Base-by-base conservation (phyloP, 163 green algal species). In the Volvox carteri region DNA sequence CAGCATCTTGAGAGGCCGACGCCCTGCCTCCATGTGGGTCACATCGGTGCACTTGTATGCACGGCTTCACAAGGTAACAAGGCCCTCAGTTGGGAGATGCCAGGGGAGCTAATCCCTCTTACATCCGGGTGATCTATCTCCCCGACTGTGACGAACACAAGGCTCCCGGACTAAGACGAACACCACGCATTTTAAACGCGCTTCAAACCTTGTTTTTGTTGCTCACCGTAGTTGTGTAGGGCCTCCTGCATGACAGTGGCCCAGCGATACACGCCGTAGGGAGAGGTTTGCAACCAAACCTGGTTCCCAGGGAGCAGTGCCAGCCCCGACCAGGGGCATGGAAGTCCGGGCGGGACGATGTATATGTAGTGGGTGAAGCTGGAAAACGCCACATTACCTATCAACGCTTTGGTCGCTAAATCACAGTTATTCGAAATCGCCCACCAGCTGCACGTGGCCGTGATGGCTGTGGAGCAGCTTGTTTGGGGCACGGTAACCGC, bases 281-380 rank as follows among this genome's bases (percentile, higher is more conserved):
- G 19, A 12, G n/a, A 70, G 8, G 79, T 70, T 60, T 86, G 79
- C 41, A 86, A 42, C 79, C 79, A 86, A 18, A 48, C 50, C 41
- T 86, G 79, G 41, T 77, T 86, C 25, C 79, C 79, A 18, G 79
- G 79, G 19, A 86, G 60, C 79, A 78, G 60, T 12, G 79, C 60
- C 79, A 86, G 60, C 5, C 79, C 79, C 0, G 60, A 21, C 79
- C 79, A 86, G 1, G 33, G 4, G 60, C 79, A 86, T 3, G 65
- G 6, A 39, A 78, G 52, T 2, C 60, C 79, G 11, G 42, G 44
- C 0, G 79, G 79, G 8, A 86, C 37, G 3, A 86, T 33, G 60
- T 86, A 85, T 2, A 42, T 73, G 54, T 74, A 74, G 37, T 56
- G 77, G 0, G 30, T 74, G 54, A 85, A 85, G 8, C 28, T 16